Percentiles rank a stretch among this genome's conserved stretches.
phyloP scores from a whole-genome alignment of 2,329 filamentous ascomycete genomes.

The Fonsecaea pugnacius region DNA sequence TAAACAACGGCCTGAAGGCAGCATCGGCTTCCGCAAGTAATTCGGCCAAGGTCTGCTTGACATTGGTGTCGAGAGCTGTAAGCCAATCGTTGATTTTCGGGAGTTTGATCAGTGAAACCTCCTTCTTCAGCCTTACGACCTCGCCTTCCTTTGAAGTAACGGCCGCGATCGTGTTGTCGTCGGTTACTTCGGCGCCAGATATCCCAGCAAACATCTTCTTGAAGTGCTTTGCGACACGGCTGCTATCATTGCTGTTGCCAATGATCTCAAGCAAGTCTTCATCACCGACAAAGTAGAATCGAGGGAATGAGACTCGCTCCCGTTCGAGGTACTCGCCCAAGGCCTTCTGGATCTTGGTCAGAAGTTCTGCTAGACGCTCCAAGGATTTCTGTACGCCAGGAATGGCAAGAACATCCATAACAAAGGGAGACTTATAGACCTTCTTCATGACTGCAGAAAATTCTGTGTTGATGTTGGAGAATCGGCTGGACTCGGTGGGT shows the following conservation, averaged over 20 bases:
- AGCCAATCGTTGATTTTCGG: constrained; percentile 99
- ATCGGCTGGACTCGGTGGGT: constrained; percentile 92
- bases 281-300: constrained; percentile 99
- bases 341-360: constrained; percentile 99
- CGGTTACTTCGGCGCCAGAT: constrained; percentile 86
- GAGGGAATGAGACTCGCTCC: constrained; percentile 93
- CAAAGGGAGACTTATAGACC: constrained; percentile 92
- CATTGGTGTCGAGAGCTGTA: constrained; percentile 85
- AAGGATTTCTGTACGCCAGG: constrained; percentile 94
- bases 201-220: constrained; percentile 99
- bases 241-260: constrained; percentile 96
- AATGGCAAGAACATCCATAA: constrained; percentile 94
- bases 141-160: constrained; percentile 97
- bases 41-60: constrained; percentile 93
- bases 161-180: constrained; percentile 84
- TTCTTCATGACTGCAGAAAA: constrained; percentile 99
- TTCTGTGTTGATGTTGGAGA: constrained; percentile 99
- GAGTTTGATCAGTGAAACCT: constrained; percentile 89
- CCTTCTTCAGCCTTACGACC: constrained; percentile 80
- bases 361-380: constrained; percentile 90
- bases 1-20: constrained; percentile 78
- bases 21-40: constrained; percentile 83
- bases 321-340: constrained; percentile 98
- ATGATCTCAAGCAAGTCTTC: constrained; percentile 99
- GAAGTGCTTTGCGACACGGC: constrained; percentile 97